These are phyloP conservation scores for Pseudogymnoascus verrucosus DNA, from an alignment of 2,329 filamentous ascomycete genomes.

Conservation along the genomic window DNA sequence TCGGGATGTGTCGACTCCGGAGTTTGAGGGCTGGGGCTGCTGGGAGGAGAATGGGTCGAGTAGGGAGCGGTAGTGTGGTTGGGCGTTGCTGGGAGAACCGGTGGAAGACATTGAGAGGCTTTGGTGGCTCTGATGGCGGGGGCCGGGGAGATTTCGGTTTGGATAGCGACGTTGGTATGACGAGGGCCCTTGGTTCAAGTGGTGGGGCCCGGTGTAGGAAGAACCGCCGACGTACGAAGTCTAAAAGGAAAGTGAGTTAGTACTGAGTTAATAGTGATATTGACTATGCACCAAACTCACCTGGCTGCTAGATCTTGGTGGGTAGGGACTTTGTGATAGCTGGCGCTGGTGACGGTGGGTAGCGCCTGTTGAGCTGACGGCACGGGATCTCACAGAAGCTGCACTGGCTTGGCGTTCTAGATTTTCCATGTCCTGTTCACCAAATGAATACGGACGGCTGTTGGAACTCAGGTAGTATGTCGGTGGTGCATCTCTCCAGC, in stretches of 20 bases:
- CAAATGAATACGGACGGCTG: conserved; percentile 12
- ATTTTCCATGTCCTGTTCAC: conserved; percentile 9
- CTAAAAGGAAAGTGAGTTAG: not conserved
- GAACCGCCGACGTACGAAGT: not conserved
- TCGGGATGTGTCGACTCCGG: not conserved
- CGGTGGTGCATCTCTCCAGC: conserved; percentile 7
- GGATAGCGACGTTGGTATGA: conserved; percentile 5
- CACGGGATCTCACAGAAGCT: not conserved
- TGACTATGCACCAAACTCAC: not conserved
- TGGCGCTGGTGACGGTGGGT: not conserved
- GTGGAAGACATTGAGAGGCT: not conserved
- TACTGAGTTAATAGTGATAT: not conserved
- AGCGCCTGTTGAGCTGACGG: not conserved
- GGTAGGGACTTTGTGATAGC: not conserved
- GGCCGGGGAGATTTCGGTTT: not conserved
- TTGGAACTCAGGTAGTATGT: conserved; percentile 7
- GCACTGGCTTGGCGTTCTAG: conserved; percentile 1
- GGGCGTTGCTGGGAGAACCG: conserved; percentile 6
- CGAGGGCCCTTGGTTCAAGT: not conserved
- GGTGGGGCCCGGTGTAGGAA: not conserved
- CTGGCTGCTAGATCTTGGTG: not conserved
- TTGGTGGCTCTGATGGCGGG: not conserved
- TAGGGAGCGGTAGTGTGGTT: conserved; percentile 15
- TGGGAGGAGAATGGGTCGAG: conserved; percentile 9
- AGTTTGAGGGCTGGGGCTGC: not conserved